Conservation (phyloP, 225 moss, liverwort and hornwort genomes). For the Marchantia paleacea region DNA sequence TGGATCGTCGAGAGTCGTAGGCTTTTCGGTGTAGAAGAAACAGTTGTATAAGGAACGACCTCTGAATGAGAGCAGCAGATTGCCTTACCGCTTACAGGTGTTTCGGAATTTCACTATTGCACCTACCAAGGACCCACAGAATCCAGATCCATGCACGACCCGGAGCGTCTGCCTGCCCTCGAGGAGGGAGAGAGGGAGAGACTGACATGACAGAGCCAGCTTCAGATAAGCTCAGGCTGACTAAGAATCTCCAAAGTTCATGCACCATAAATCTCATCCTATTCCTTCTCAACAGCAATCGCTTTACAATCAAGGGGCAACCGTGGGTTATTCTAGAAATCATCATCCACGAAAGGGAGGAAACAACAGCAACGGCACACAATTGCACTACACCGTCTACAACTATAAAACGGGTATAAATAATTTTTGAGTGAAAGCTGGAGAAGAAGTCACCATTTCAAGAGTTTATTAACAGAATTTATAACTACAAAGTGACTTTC, state of each 20-base stretch:
- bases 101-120: not conserved
- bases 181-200: not conserved
- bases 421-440: not conserved
- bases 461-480: slow-evolving; percentile 48
- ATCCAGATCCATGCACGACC: not conserved
- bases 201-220: not conserved
- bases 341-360: no score
- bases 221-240: not conserved
- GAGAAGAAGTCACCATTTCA: slow-evolving; percentile 34
- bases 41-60: not conserved
- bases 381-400: no score
- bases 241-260: not conserved
- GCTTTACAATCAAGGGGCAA: no score
- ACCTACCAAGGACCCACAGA: not conserved
- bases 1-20: not conserved
- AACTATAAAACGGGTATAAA: no score
- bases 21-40: not conserved
- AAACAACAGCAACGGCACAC: no score
- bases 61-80: not conserved
- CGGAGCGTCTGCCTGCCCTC: no score
- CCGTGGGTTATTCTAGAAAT: no score
- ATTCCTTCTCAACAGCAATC: no score
- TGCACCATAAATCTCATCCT: not conserved
- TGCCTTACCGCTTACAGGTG: not conserved
- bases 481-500: slow-evolving; percentile 47